Base-by-base conservation (phyloP, 2,329 filamentous ascomycete species). In the Aspergillus sp. region DNA sequence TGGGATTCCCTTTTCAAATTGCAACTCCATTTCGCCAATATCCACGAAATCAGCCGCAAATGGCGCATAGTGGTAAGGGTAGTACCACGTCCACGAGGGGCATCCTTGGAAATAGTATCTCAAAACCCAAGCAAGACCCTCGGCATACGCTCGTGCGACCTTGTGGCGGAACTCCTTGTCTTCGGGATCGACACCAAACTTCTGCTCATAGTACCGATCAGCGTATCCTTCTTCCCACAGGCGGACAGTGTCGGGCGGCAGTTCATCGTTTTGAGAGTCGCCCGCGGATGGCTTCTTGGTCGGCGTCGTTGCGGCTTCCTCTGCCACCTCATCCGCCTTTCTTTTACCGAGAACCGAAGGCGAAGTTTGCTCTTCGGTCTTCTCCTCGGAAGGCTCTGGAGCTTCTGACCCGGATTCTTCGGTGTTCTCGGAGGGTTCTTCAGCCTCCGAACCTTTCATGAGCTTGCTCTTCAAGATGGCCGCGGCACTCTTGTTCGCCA, bases 31-130 rank as follows among this genome's bases (percentile, higher is more conserved):
- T 67, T 92, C 88, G 55, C 84, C 86, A 49, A 99, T 83, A 58
- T 93, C 89, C 60, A 90, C 89, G 75, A 99, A 99, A 76, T 99
- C 95, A 55, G 92, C 91, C 2, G 95, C 95, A 74, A 99, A 99
- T 3, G 96, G 95, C 1, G 95, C 96, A 74, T 99, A 99, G 74
- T 99, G 95, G 72, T 98, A 96, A 0, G 95, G 95, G 72, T 97
- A 99, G 75, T 95, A 99, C 95, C 95, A 99, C 55, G 94, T 96
- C 95, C 96, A 99, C 0, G 92, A 97, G 21, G 95, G 92, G 70
- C 95, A 99, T 25, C 95, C 95, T 77, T 99, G 95, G 76, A 97
- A 97, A 76, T 99, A 99, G 78, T 99, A 99, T 38, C 93, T 83
- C 54, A 99, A 81, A 41, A 99, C 95, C 95, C 96, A 99, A 21